These are phyloP conservation scores for Coniochaeta prunicola DNA, from an alignment of 2,329 filamentous ascomycete species.

Conservation along the genomic window DNA sequence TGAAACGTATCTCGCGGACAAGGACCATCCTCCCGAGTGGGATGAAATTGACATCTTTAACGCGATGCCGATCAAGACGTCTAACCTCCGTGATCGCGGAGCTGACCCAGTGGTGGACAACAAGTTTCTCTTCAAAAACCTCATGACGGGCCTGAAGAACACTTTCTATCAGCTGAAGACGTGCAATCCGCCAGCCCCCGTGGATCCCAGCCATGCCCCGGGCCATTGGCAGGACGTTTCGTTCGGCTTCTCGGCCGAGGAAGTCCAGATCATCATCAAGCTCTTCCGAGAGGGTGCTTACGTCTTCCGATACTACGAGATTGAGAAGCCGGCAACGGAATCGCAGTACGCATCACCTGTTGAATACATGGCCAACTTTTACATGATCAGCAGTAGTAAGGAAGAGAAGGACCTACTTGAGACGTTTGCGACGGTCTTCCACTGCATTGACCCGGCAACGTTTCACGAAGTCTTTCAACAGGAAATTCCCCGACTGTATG, in stretches of 20 bases:
- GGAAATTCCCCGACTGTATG: conserved; percentile 92
- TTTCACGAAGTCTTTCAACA: conserved; percentile 98
- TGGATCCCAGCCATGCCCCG: conserved; percentile 73
- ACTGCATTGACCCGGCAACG: conserved; percentile 94
- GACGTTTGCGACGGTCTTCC: conserved; percentile 96
- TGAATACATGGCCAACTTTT: conserved; percentile 89
- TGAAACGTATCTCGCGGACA: conserved; percentile 81
- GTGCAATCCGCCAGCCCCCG: conserved; percentile 68
- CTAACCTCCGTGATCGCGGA: conserved; percentile 81
- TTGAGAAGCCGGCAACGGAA: conserved; percentile 70
- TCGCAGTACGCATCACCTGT: conserved; percentile 72
- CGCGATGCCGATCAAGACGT: conserved; percentile 92
- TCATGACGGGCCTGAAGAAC: conserved; percentile 92
- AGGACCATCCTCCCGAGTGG: conserved; percentile 79
- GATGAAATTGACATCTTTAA: conserved; percentile 97
- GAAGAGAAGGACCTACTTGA: conserved; percentile 97
- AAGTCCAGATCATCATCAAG: conserved; percentile 93
- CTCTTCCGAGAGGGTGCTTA: conserved; percentile 94
- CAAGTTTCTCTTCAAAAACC: conserved; percentile 94
- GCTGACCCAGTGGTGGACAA: conserved; percentile 92
- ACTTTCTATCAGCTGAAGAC: conserved; percentile 91
- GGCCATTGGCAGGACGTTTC: conserved; percentile 93
- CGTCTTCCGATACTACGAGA: conserved; percentile 94
- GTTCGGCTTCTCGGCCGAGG: conserved; percentile 93
- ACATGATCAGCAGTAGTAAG: conserved; percentile 87